A percentile compares a stretch with the other conserved stretches of the same genome.
Evolutionary conservation across 768 basidiomycete species (phyloP).

Genomic region (Lentinula aciculospora): DNA sequence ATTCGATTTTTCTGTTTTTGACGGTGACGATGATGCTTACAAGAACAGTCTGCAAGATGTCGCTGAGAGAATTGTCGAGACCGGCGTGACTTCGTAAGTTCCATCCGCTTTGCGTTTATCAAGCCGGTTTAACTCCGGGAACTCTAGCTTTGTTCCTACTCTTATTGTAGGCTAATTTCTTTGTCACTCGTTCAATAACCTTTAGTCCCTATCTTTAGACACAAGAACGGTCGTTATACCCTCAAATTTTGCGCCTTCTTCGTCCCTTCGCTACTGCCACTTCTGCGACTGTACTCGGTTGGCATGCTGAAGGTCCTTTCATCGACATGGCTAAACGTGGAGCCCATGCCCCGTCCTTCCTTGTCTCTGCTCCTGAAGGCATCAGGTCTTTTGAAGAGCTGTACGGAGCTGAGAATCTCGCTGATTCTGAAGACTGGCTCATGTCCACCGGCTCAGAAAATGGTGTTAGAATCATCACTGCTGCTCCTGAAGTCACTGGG

Average conservation of each 20-base stretch:
- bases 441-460: slow-evolving; percentile 42
- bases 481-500: slow-evolving; percentile 82
- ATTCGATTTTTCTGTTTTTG: slow-evolving; percentile 83
- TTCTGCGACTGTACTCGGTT: slow-evolving; percentile 77
- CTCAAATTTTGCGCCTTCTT: slow-evolving; percentile 61
- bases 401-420: slow-evolving; percentile 65
- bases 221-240: slow-evolving; percentile 71
- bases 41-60: slow-evolving; percentile 60
- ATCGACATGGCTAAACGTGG: slow-evolving; percentile 78
- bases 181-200: background rate
- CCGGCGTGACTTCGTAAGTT: slow-evolving; percentile 82
- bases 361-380: slow-evolving; percentile 57
- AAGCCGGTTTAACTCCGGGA: slow-evolving; percentile 14
- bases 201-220: slow-evolving; percentile 39
- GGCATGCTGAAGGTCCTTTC: slow-evolving; percentile 92
- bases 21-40: slow-evolving; percentile 65
- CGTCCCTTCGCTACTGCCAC: slow-evolving; percentile 57
- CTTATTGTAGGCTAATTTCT: slow-evolving; percentile 47
- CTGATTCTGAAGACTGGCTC: slow-evolving; percentile 61
- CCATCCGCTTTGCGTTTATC: slow-evolving; percentile 8
- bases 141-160: slow-evolving; percentile 52
- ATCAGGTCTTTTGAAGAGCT: slow-evolving; percentile 65
- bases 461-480: slow-evolving; percentile 77
- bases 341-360: slow-evolving; percentile 68
- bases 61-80: slow-evolving; percentile 75